Evolutionary conservation across 2,329 filamentous ascomycete genomes (phyloP).

Genomic region (Lachnellula suecica): DNA sequence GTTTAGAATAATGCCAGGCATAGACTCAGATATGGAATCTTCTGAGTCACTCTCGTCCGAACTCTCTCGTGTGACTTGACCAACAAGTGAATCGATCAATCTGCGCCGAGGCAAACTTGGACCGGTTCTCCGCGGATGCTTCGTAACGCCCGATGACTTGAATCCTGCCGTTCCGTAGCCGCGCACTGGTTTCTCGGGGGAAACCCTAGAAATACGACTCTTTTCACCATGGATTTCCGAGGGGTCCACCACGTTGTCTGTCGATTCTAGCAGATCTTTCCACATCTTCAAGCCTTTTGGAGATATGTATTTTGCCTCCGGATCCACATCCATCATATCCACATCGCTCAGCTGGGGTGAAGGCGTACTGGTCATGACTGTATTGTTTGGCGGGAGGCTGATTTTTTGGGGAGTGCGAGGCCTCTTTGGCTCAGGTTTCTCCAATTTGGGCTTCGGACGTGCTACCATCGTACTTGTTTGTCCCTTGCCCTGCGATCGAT

Average conservation of each 20-base stretch:
- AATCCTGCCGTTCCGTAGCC: background rate
- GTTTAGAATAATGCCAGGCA: background rate
- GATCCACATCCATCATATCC: slow-evolving; percentile 24
- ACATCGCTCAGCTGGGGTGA: slow-evolving; percentile 18
- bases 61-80: slow-evolving; percentile 20
- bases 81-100: slow-evolving; percentile 34
- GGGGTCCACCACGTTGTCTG: slow-evolving; percentile 6
- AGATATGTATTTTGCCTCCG: slow-evolving; percentile 17
- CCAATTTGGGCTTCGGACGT: slow-evolving; percentile 18
- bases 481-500: slow-evolving; percentile 11
- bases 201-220: background rate
- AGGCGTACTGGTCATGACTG: slow-evolving; percentile 6
- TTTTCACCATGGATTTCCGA: background rate
- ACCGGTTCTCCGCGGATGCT: slow-evolving; percentile 13
- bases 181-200: background rate
- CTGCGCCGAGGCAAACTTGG: slow-evolving; percentile 23
- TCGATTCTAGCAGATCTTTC: slow-evolving; percentile 25
- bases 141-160: slow-evolving; percentile 16
- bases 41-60: slow-evolving; percentile 11
- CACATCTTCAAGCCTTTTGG: slow-evolving; percentile 29
- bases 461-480: slow-evolving; percentile 16
- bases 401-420: slow-evolving; percentile 10
- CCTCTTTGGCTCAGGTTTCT: slow-evolving; percentile 2
- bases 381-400: slow-evolving; percentile 4
- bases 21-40: slow-evolving; percentile 2